These are phyloP conservation scores for Moesziomyces globuligerus DNA, from an alignment of 1,284 basidiomycete species.

Conservation along the genomic window DNA sequence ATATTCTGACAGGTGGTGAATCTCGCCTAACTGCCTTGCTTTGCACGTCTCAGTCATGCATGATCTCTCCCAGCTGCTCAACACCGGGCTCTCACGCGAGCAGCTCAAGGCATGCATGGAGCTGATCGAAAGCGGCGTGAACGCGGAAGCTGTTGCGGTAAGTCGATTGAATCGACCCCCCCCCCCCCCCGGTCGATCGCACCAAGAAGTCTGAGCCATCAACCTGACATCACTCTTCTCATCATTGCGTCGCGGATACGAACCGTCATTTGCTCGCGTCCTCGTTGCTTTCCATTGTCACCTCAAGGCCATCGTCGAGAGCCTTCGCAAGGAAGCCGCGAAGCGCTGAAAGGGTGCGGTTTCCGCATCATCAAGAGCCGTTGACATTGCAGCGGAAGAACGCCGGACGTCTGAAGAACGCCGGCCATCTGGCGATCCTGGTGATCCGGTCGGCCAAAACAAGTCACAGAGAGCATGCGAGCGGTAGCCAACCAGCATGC, in stretches of 20 bases:
- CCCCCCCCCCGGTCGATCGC: too few species aligned
- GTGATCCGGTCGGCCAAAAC: too few species aligned
- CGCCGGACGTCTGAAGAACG: too few species aligned
- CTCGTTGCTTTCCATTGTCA: background rate
- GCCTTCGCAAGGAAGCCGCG: conserved; percentile 40
- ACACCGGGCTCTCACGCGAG: conserved; percentile 82
- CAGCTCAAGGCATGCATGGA: conserved; percentile 82
- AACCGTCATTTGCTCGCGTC: too few species aligned
- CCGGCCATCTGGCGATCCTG: too few species aligned
- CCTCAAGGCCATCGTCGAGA: conserved; percentile 33
- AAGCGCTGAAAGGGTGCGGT: conserved; percentile 7
- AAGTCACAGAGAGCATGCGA: too few species aligned
- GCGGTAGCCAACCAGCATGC: background rate
- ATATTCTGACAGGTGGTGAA: conserved; percentile 56
- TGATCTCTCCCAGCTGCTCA: conserved; percentile 83
- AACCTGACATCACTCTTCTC: background rate
- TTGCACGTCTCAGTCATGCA: conserved; percentile 79
- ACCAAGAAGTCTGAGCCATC: background rate
- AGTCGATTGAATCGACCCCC: conserved; percentile 63
- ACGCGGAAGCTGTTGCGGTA: conserved; percentile 85
- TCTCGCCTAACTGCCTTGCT: conserved; percentile 71
- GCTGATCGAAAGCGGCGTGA: conserved; percentile 85
- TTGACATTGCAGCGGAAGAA: too few species aligned
- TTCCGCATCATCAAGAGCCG: background rate
- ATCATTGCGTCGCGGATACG: too few species aligned